Base-by-base conservation (phyloP, 2,329 filamentous ascomycete species). In the Trichophyton benhamiae region DNA sequence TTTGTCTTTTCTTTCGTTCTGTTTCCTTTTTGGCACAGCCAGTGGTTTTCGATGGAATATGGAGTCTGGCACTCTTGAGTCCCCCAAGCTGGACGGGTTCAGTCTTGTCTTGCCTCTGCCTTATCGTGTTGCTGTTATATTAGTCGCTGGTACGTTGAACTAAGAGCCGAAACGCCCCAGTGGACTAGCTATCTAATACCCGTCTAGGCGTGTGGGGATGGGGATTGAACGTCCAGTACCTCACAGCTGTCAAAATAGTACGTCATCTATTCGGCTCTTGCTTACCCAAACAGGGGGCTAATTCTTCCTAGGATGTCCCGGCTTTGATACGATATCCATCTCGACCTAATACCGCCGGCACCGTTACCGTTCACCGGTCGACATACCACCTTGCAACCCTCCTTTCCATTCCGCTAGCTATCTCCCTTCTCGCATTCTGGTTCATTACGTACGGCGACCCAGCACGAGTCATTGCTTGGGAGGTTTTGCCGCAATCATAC, bases 221-320 rank as follows among this genome's bases (percentile, higher is more conserved):
- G 91, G 91, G 87, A 66, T 75, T 88, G 68, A 97, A 96, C 77
- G 83, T 97, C 46, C 91, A 96, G 72, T 91, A 89, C 76, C 85
- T 97, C 63, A 81, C 87, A 69, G 76, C 84, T 62, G 79, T 85
- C 69, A 88, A 88, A 72, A 95, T 99, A 77, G 83, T 85, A 74
- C 64, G 79, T 72, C 33, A 55, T 36, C 9, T 5, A 27, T 5
- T 25, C 11, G 0, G 8, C n/a, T 6, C n/a, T 17, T 4, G 11
- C n/a, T 17, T 38, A 8, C 33, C n/a, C 22, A 33, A 46, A 60
- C 42, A 15, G 15, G 15, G 52, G 53, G 66, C 65, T 70, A 59
- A 71, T 55, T 60, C 55, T 33, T 48, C 38, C 38, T 64, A 84
- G 82, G 90, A 96, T 74, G 88, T 95, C 61, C 88, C 90, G 20